Conservation (phyloP, 805 yeast species). For the Saturnispora saitoi region DNA sequence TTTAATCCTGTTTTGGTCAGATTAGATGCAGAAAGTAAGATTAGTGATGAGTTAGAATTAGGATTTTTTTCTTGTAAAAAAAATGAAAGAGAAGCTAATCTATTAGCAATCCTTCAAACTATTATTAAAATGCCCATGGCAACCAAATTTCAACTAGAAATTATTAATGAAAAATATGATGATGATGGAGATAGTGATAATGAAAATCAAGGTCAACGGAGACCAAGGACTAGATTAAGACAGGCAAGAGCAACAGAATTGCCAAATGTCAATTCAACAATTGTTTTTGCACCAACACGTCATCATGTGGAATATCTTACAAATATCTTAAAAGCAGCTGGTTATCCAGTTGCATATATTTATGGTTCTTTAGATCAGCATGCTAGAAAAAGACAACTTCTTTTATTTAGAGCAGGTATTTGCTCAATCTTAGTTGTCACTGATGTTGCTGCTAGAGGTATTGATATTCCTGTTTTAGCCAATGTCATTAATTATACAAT, state of each 20-base stretch:
- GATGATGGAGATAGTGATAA: conserved; percentile 47
- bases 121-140: conserved; percentile 80
- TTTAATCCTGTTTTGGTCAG: conserved; percentile 87
- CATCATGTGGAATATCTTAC: conserved; percentile 95
- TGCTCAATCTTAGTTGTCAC: conserved; percentile 89
- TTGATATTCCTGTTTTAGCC: conserved; percentile 93
- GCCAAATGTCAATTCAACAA: conserved; percentile 81
- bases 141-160: conserved; percentile 54
- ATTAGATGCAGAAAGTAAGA: conserved; percentile 84
- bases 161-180: conserved; percentile 40
- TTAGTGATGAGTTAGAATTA: conserved; percentile 88
- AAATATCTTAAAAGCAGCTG: conserved; percentile 59
- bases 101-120: conserved; percentile 68
- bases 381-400: conserved; percentile 84
- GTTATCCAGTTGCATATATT: conserved; percentile 78
- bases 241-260: conserved; percentile 74
- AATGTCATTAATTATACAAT: conserved; percentile 87
- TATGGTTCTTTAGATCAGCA: conserved; percentile 93
- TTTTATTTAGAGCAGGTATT: conserved; percentile 76
- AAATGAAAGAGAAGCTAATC: conserved; percentile 83
- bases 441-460: conserved; percentile 98
- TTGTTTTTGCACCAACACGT: conserved; percentile 91
- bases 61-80: conserved; percentile 73
- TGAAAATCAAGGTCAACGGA: conserved; percentile 27
- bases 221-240: conserved; percentile 35